These are phyloP conservation scores for Zopfia rhizophila DNA, from an alignment of 2,329 filamentous ascomycete genomes.

Conservation along the genomic window DNA sequence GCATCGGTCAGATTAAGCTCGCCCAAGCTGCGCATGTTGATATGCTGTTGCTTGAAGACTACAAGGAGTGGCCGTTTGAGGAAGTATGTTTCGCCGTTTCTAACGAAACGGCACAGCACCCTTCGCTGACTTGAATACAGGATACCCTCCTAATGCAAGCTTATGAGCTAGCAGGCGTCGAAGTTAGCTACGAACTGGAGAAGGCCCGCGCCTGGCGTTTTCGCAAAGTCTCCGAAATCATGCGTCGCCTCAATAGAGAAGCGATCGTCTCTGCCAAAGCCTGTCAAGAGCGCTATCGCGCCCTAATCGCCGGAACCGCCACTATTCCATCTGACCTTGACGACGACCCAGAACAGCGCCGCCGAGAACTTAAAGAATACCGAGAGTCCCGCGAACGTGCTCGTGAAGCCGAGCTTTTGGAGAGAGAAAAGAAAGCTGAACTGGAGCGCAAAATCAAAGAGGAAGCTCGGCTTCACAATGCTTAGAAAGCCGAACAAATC, in stretches of 20 bases:
- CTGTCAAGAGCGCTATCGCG: conserved; percentile 56
- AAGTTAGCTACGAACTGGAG: conserved; percentile 53
- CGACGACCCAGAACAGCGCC: conserved; percentile 52
- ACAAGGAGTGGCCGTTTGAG: conserved; percentile 61
- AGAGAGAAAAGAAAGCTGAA: conserved; percentile 25
- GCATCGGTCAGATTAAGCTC: conserved; percentile 58
- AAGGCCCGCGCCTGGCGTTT: conserved; percentile 57
- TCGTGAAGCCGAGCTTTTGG: conserved; percentile 30
- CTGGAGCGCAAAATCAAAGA: conserved; percentile 30
- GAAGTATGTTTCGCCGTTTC: conserved; percentile 52
- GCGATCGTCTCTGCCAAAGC: conserved; percentile 59
- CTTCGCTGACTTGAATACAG: conserved; percentile 38
- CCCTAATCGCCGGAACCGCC: conserved; percentile 55
- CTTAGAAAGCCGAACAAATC: conserved; percentile 35
- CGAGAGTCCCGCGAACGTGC: conserved; percentile 29
- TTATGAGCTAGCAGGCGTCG: conserved; percentile 54
- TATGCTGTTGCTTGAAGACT: conserved; percentile 56
- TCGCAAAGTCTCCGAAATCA: conserved; percentile 55
- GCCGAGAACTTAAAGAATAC: conserved; percentile 37
- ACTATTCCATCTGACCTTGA: conserved; percentile 57
- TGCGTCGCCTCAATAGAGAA: conserved; percentile 51
- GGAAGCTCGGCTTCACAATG: conserved; percentile 26
- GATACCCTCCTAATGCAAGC: conserved; percentile 57
- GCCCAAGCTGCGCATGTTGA: conserved; percentile 57
- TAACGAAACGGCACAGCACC: background rate